Evolutionary conservation across 805 yeast genomes (phyloP).

Genomic region (Wickerhamiella sergipiensis): DNA sequence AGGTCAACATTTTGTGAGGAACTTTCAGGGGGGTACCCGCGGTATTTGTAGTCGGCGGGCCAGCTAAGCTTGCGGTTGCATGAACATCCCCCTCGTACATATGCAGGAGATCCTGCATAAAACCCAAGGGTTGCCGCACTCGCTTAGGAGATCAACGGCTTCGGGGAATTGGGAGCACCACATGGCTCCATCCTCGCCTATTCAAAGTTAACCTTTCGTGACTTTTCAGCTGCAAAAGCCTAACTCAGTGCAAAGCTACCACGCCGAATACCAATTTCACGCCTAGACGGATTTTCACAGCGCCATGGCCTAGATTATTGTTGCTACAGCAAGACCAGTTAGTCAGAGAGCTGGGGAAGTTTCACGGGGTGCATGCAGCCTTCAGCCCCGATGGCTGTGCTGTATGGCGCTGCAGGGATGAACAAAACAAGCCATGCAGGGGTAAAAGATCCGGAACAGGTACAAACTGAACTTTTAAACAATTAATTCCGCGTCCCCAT

Average conservation of each 20-base stretch:
- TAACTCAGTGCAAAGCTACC: too few species aligned
- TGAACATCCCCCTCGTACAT: background rate
- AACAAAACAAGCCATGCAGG: background rate
- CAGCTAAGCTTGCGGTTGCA: background rate
- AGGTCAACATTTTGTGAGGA: background rate
- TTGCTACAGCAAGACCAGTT: background rate
- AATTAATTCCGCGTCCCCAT: too few species aligned
- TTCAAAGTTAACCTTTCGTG: too few species aligned
- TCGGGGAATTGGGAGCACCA: background rate
- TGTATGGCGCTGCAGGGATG: background rate
- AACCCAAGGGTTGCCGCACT: background rate
- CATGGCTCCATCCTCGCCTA: background rate
- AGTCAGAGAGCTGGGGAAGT: background rate
- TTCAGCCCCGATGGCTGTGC: background rate
- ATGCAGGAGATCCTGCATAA: background rate
- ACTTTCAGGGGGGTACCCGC: background rate
- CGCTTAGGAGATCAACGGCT: background rate
- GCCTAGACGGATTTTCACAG: background rate
- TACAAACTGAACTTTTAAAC: background rate
- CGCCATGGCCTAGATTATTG: background rate
- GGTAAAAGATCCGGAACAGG: background rate
- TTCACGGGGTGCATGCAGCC: background rate
- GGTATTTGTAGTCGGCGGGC: background rate
- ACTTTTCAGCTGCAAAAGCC: too few species aligned
- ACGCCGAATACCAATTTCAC: too few species aligned